Conservation (phyloP, 2,329 filamentous ascomycete species). For the Xylariaceae sp. region DNA sequence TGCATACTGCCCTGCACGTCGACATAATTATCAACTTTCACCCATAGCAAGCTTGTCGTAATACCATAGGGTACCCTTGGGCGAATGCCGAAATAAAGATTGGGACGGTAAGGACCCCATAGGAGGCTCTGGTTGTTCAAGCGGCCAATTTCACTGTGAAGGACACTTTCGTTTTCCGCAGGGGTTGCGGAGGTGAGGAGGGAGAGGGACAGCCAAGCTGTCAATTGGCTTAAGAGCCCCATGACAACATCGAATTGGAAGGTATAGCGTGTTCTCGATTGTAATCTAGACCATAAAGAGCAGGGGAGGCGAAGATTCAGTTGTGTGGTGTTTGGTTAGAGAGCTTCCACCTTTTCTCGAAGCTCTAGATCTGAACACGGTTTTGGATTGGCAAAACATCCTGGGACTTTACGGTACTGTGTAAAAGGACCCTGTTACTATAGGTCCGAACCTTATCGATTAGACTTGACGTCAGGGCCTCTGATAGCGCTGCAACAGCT, state of each 20-base stretch:
- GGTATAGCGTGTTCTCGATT: not conserved
- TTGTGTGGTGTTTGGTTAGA: not conserved
- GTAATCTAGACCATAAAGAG: conserved; percentile 1
- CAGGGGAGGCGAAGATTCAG: not conserved
- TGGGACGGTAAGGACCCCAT: conserved; percentile 95
- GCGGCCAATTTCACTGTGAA: conserved; percentile 56
- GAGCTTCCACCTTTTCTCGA: not conserved
- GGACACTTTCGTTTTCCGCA: conserved; percentile 44
- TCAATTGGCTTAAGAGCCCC: conserved; percentile 38
- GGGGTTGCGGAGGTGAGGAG: conserved; percentile 28
- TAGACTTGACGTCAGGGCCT: conserved; percentile 33
- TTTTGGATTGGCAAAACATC: conserved; percentile 30
- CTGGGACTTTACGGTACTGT: not conserved
- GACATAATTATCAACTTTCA: conserved; percentile 78
- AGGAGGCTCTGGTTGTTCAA: conserved; percentile 82
- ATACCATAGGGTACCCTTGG: conserved; percentile 83
- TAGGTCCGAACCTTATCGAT: conserved; percentile 28
- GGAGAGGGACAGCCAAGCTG: conserved; percentile 42
- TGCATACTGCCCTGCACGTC: conserved; percentile 75
- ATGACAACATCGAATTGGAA: conserved; percentile 37
- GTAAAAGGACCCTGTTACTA: conserved; percentile 18
- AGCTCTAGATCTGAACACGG: conserved; percentile 35
- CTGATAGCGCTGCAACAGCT: not conserved
- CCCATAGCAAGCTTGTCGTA: conserved; percentile 86
- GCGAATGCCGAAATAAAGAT: conserved; percentile 90